Evolutionary conservation across 371 early-diverging fungal species (phyloP).

Genomic region (Mucor lusitanicus): DNA sequence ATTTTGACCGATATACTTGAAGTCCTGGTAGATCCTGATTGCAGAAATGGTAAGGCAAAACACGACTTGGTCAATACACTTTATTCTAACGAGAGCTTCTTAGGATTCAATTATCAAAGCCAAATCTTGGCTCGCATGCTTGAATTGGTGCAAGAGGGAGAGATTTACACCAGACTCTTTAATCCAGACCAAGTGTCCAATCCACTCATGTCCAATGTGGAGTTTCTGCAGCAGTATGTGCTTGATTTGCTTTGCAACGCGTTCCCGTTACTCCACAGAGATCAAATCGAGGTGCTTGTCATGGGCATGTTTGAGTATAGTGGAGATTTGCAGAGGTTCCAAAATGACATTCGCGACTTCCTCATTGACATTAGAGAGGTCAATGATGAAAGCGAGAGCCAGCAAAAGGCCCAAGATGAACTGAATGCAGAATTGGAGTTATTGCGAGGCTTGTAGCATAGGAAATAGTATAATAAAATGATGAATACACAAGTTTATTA

Average conservation of each 20-base stretch:
- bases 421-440: conserved; percentile 30
- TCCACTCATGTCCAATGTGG: conserved; percentile 77
- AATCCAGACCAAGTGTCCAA: conserved; percentile 67
- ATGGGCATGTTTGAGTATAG: conserved; percentile 81
- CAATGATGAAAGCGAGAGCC: conserved; percentile 17
- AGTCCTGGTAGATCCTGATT: conserved; percentile 90
- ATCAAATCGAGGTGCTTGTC: conserved; percentile 84
- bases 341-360: conserved; percentile 90
- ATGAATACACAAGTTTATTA: conserved; percentile 1
- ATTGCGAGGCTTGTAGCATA: conserved; percentile 12
- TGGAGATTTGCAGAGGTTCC: conserved; percentile 80
- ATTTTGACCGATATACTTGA: conserved; percentile 88
- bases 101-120: conserved; percentile 88
- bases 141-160: conserved; percentile 77
- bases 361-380: conserved; percentile 63
- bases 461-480: not conserved
- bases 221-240: conserved; percentile 78
- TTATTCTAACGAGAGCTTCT: not conserved
- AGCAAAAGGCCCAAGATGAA: conserved; percentile 22
- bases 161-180: conserved; percentile 81
- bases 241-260: conserved; percentile 72
- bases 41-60: conserved; percentile 78
- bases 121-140: conserved; percentile 86
- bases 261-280: conserved; percentile 87
- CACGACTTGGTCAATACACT: not conserved